Percentiles rank a stretch among this genome's conserved stretches.
Evolutionary conservation across 2,329 filamentous ascomycete species (phyloP).

Genomic region (Alternaria ethzedia): DNA sequence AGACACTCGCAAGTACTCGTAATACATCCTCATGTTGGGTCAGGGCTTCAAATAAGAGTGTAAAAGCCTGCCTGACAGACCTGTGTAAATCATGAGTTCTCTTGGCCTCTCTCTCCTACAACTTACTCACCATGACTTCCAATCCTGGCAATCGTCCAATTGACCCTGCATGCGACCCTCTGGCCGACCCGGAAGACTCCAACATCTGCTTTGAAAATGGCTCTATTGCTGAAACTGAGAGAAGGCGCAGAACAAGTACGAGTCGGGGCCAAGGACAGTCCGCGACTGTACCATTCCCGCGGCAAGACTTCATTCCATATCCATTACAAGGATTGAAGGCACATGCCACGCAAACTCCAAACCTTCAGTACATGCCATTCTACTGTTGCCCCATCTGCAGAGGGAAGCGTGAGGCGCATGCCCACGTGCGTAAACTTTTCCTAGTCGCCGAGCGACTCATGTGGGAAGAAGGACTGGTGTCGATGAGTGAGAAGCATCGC

Average conservation of each 20-base stretch:
- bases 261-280: neutral
- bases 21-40: neutral
- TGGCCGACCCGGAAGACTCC: neutral
- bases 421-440: slow-evolving; percentile 38
- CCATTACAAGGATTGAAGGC: neutral
- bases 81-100: neutral
- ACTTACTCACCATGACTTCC: neutral
- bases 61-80: neutral
- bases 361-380: neutral
- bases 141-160: slow-evolving; percentile 4
- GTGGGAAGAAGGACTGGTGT: slow-evolving; percentile 25
- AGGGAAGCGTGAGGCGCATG: slow-evolving; percentile 15
- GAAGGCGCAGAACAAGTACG: neutral
- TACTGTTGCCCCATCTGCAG: slow-evolving; percentile 28
- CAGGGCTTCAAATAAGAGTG: neutral
- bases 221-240: neutral
- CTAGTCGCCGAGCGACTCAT: slow-evolving; percentile 36
- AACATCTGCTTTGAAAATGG: neutral
- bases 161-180: neutral
- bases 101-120: neutral
- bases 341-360: neutral
- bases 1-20: neutral
- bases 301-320: neutral
- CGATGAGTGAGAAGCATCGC: slow-evolving; percentile 21
- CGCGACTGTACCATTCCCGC: neutral